These are phyloP conservation scores for Diaporthe sp. DNA, from an alignment of 2,329 filamentous ascomycete species.

Conservation along the genomic window DNA sequence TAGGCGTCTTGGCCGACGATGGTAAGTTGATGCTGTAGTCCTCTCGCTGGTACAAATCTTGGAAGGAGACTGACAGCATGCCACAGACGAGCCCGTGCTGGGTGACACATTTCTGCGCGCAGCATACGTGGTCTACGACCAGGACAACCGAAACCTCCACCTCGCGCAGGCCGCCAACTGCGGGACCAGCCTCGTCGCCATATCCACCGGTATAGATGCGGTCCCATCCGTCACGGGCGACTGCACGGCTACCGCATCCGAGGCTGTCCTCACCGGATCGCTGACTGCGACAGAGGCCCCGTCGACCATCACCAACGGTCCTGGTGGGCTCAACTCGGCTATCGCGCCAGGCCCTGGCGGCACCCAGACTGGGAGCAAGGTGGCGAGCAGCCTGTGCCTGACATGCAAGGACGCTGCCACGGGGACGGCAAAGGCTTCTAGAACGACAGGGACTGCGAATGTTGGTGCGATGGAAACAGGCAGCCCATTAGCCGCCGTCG, in stretches of 20 bases:
- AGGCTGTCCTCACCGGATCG: not conserved
- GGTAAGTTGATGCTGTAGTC: not conserved
- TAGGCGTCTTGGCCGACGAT: slow-evolving; percentile 52
- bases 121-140: slow-evolving; percentile 63
- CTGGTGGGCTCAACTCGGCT: not conserved
- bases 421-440: not conserved
- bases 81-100: slow-evolving; percentile 59
- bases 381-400: slow-evolving; percentile 25
- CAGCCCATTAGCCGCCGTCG: slow-evolving; percentile 20
- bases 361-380: not conserved
- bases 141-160: slow-evolving; percentile 53
- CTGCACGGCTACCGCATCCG: slow-evolving; percentile 15
- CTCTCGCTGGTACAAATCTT: no score
- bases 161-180: slow-evolving; percentile 41
- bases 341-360: not conserved
- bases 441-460: not conserved
- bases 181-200: slow-evolving; percentile 34
- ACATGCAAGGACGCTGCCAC: not conserved
- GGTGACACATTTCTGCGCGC: slow-evolving; percentile 59
- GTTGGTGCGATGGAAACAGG: not conserved
- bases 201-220: slow-evolving; percentile 23
- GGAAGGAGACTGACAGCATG: slow-evolving; percentile 33
- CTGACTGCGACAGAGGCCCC: slow-evolving; percentile 9
- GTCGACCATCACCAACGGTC: slow-evolving; percentile 16
- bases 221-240: slow-evolving; percentile 36